Evolutionary conservation across 257 asterid species (phyloP).

Genomic region (Thymus mandschuricus): DNA sequence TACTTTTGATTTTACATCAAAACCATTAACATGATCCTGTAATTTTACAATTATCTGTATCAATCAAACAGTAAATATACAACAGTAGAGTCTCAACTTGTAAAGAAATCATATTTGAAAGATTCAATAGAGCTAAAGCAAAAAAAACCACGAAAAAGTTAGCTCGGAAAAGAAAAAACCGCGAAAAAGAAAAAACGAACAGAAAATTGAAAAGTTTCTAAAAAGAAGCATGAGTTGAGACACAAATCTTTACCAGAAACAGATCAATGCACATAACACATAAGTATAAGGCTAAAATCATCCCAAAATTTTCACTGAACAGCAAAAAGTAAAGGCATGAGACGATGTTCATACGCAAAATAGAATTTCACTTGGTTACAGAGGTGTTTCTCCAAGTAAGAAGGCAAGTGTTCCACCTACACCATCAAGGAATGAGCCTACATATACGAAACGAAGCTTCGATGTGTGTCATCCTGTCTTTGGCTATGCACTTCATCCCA

Average conservation of each 20-base stretch:
- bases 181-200: not conserved
- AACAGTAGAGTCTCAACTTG: too few relatives aligned
- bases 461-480: conserved; percentile 4
- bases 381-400: conserved; percentile 27
- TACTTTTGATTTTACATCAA: too few relatives aligned
- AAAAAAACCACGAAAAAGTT: too few relatives aligned
- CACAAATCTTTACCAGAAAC: not conserved
- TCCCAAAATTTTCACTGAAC: not conserved
- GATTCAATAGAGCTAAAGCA: too few relatives aligned
- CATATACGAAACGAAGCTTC: conserved; percentile 15
- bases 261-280: too few relatives aligned
- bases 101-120: too few relatives aligned
- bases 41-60: too few relatives aligned
- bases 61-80: too few relatives aligned
- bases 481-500: conserved; percentile 20
- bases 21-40: too few relatives aligned
- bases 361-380: conserved; percentile 2
- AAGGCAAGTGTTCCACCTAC: conserved; percentile 16
- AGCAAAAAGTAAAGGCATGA: conserved; percentile 3
- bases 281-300: not conserved
- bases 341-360: conserved; percentile 11
- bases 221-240: not conserved
- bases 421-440: conserved; percentile 28
- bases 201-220: not conserved
- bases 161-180: too few relatives aligned